phyloP scores from a whole-genome alignment of 257 asterid species.

The Solanum dulcamara region DNA sequence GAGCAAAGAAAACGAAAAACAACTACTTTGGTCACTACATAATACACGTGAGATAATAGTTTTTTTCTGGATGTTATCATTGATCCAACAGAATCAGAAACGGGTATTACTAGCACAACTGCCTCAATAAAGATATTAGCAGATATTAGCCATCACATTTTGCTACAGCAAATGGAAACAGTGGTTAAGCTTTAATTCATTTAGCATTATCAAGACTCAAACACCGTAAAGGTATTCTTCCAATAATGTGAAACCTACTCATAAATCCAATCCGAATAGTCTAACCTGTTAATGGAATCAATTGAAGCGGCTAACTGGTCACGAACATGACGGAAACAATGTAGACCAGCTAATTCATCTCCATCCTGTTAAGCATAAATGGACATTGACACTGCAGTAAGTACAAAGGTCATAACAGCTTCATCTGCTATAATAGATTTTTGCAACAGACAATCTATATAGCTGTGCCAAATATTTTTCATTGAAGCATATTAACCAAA shows the following conservation, averaged over 20 bases:
- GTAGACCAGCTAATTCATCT: constrained; percentile 88
- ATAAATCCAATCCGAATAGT: not conserved
- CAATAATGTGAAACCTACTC: not conserved
- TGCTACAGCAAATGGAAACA: not conserved
- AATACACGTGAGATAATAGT: not conserved
- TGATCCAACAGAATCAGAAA: not conserved
- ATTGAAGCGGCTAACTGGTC: constrained; percentile 68
- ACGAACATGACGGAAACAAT: constrained; percentile 93
- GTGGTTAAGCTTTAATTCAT: not conserved
- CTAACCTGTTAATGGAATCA: constrained; percentile 94
- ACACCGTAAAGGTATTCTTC: not conserved
- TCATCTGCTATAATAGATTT: not conserved
- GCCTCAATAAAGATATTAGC: not conserved
- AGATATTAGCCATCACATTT: not conserved
- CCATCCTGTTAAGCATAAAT: constrained; percentile 44
- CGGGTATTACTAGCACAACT: not conserved
- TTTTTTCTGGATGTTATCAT: not conserved
- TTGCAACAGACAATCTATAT: not conserved
- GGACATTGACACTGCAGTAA: not conserved
- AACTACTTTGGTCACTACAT: not conserved
- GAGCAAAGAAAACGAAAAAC: not conserved
- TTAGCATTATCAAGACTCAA: not conserved
- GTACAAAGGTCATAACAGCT: not conserved
- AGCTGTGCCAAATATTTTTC: not conserved
- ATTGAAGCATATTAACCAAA: not conserved